Evolutionary conservation across 2,329 filamentous ascomycete genomes (phyloP), one percentile per base, ranked within the genome.

Genomic region (Phaeosphaeria sp.): DNA sequence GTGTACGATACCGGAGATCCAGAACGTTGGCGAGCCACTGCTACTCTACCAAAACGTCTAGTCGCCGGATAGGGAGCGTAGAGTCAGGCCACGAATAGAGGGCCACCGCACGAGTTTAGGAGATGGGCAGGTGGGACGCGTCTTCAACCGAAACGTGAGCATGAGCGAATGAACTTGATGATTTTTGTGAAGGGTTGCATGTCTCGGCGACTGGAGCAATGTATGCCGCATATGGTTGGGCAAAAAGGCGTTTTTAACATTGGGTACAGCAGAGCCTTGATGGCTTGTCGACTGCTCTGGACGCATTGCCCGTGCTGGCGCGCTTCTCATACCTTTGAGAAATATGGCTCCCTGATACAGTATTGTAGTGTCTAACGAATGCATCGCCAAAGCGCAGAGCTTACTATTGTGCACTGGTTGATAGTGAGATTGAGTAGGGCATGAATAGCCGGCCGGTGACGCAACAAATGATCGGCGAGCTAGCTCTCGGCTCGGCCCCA

Each of bases 1-100:
- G 79, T 99, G 95, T 83, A 99, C 95, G 27, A 98, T 99, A 74
- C 95, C 95, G 48, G 95, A 99, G 80, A 98, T 99, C 78, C 94
- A 97, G 80, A 96, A 98, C 77, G 90, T 97, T 56, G 95, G 95
- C 79, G 95, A 99, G 80, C 95, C 95, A 21, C 84, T 99, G 50
- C 85, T 99, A 47, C 86, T 99, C 64, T 99, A 99, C 67, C 81
- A 83, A 66, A 74, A 78, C 62, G 79, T 82, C 61, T 77, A 70
- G 66, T 63, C 63, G 59, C 64, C 64, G 60, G 61, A 62, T 33
- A 49, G 56, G 60, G 61, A 62, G 36, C 48, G 55, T 48, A 62
- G 60, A 68, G 62, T 61, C 59, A 63, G 57, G 56, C 54, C 62
- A 36, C 56, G 41, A 48, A 60, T 50, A 41, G 56, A 65, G 52